These are phyloP conservation scores for Thermomucor indicae-seudaticae DNA, from an alignment of 371 early-diverging fungal species.

Conservation along the genomic window DNA sequence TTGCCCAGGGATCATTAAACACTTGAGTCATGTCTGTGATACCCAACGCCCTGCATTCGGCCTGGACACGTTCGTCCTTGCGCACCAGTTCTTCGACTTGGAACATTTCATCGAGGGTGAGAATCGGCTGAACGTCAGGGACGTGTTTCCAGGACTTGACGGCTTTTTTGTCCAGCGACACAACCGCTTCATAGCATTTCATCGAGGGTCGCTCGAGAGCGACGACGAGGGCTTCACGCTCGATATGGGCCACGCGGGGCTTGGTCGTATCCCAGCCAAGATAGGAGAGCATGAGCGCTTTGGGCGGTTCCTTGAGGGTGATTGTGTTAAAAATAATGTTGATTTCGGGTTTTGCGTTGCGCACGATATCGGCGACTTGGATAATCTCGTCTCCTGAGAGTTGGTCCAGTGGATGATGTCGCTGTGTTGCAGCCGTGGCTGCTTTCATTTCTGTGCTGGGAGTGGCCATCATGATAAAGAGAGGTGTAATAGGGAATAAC, in stretches of 20 bases:
- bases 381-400: slow-evolving; percentile 40
- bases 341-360: slow-evolving; percentile 24
- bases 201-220: slow-evolving; percentile 33
- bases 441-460: slow-evolving; percentile 35
- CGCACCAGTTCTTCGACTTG: slow-evolving; percentile 42
- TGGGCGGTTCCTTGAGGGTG: slow-evolving; percentile 44
- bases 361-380: slow-evolving; percentile 29
- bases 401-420: slow-evolving; percentile 43
- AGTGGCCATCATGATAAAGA: slow-evolving; percentile 21
- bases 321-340: slow-evolving; percentile 49
- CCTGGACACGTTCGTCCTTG: slow-evolving; percentile 32
- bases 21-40: slow-evolving; percentile 46
- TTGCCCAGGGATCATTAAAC: slow-evolving; percentile 49
- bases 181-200: slow-evolving; percentile 39
- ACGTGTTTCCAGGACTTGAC: slow-evolving; percentile 34
- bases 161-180: slow-evolving; percentile 21
- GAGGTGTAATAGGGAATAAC: slow-evolving; percentile 4
- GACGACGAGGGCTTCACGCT: slow-evolving; percentile 44
- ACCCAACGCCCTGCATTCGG: slow-evolving; percentile 43
- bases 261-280: slow-evolving; percentile 40
- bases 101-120: slow-evolving; percentile 51
- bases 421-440: slow-evolving; percentile 22
- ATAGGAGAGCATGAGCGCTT: slow-evolving; percentile 38
- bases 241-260: slow-evolving; percentile 30
- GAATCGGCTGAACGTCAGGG: slow-evolving; percentile 45